These are phyloP conservation scores for Artomyces pyxidatus DNA, from an alignment of 768 basidiomycete species.

Conservation along the genomic window DNA sequence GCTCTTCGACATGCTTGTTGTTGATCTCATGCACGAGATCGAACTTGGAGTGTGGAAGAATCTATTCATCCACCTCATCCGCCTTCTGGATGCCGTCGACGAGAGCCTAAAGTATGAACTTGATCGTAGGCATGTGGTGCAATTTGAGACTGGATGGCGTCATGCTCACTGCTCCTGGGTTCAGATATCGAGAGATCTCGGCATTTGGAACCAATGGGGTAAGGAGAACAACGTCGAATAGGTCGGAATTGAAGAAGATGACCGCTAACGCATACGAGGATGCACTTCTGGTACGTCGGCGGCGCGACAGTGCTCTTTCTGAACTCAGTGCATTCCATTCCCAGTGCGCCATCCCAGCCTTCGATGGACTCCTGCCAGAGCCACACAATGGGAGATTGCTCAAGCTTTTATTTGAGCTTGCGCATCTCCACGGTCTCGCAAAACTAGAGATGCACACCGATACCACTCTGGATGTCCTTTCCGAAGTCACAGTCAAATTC, in stretches of 20 bases:
- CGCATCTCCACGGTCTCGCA: too few species aligned
- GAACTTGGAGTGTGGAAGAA: slow-evolving; percentile 29
- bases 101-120: background rate
- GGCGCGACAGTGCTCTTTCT: background rate
- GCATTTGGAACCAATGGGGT: slow-evolving; percentile 19
- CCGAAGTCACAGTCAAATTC: too few species aligned
- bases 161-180: background rate
- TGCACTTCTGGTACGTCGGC: slow-evolving; percentile 16
- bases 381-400: slow-evolving; percentile 18
- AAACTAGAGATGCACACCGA: too few species aligned
- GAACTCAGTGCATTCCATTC: background rate
- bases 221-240: slow-evolving; percentile 15
- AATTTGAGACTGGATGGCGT: background rate
- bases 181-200: slow-evolving; percentile 14
- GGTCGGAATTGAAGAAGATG: slow-evolving; percentile 20
- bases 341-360: slow-evolving; percentile 19
- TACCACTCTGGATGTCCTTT: too few species aligned
- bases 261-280: slow-evolving; percentile 24
- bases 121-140: slow-evolving; percentile 8
- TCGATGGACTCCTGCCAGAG: slow-evolving; percentile 20
- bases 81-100: slow-evolving; percentile 13
- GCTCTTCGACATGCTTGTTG: slow-evolving; percentile 20
- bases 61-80: slow-evolving; percentile 21
- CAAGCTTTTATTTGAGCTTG: slow-evolving; percentile 28
- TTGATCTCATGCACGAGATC: slow-evolving; percentile 28